Conservation (phyloP, 1,139 yeast species). For the Magnusiomyces suaveolens region DNA sequence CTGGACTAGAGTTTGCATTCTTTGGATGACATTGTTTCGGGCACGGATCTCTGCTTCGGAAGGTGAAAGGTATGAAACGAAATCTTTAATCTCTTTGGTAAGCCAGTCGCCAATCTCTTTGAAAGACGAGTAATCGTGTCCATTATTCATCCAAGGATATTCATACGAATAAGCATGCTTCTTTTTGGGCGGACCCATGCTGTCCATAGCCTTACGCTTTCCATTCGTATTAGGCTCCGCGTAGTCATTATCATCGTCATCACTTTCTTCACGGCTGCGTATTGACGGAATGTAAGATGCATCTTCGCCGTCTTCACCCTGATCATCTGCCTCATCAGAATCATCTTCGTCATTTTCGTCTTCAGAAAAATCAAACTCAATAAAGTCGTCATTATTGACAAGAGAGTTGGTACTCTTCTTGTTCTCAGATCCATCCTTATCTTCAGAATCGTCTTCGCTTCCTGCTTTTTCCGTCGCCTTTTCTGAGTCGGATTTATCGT, state of each 20-base stretch:
- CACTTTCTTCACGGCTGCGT: background rate
- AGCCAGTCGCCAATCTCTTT: constrained; percentile 84
- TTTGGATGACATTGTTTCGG: constrained; percentile 58
- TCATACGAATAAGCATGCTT: background rate
- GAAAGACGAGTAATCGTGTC: constrained; percentile 32
- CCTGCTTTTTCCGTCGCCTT: background rate
- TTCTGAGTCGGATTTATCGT: background rate
- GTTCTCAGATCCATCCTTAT: background rate
- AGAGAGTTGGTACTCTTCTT: constrained; percentile 3
- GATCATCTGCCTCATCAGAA: constrained; percentile 7
- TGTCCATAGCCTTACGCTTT: background rate
- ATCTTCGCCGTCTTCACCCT: background rate
- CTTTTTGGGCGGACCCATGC: background rate
- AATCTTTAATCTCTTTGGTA: constrained; percentile 78
- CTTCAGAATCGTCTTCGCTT: background rate
- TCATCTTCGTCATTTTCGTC: constrained; percentile 17
- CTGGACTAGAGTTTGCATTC: constrained; percentile 48
- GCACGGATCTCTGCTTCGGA: constrained; percentile 60
- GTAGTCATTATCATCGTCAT: constrained; percentile 1
- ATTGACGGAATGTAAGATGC: background rate
- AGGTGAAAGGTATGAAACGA: constrained; percentile 81
- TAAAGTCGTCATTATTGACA: constrained; percentile 11
- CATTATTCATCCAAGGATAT: constrained; percentile 14
- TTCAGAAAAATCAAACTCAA: constrained; percentile 13
- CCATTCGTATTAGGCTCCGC: background rate